Conservation (phyloP, 1,139 yeast genomes). For the Ashbya aceris region DNA sequence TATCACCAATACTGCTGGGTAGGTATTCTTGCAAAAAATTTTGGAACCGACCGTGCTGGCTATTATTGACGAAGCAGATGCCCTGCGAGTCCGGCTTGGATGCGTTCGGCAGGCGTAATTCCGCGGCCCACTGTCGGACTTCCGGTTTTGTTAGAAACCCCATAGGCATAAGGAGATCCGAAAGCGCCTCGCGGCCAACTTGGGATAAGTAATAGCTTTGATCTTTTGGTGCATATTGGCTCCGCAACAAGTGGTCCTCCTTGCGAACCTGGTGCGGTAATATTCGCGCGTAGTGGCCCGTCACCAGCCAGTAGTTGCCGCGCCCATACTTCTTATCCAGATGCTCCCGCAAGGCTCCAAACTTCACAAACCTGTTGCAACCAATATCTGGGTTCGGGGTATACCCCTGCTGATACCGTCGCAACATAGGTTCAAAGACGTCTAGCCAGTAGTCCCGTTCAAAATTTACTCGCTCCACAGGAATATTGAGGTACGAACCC, state of each 20-base stretch:
- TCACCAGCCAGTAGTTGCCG: slow-evolving; percentile 72
- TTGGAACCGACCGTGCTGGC: slow-evolving; percentile 54
- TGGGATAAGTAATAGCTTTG: slow-evolving; percentile 86
- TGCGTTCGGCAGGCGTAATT: slow-evolving; percentile 47
- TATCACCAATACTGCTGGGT: slow-evolving; percentile 62
- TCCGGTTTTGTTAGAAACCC: slow-evolving; percentile 70
- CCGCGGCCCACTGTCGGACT: slow-evolving; percentile 58
- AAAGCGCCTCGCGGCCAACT: slow-evolving; percentile 40
- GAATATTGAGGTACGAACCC: slow-evolving; percentile 50
- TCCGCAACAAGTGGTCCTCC: slow-evolving; percentile 46
- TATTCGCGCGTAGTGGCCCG: slow-evolving; percentile 84
- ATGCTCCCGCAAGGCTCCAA: slow-evolving; percentile 63
- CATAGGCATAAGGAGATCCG: slow-evolving; percentile 61
- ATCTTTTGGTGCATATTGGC: slow-evolving; percentile 58
- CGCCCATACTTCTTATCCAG: slow-evolving; percentile 34
- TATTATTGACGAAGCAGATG: slow-evolving; percentile 75
- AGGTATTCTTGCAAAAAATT: slow-evolving; percentile 71
- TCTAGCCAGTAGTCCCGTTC: slow-evolving; percentile 88
- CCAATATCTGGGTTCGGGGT: slow-evolving; percentile 96
- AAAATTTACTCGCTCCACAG: slow-evolving; percentile 70
- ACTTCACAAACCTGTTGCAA: slow-evolving; percentile 78
- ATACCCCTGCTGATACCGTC: slow-evolving; percentile 54
- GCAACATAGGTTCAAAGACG: slow-evolving; percentile 88
- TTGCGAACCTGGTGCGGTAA: slow-evolving; percentile 29
- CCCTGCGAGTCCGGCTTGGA: slow-evolving; percentile 90